A percentile compares a stretch with the other conserved stretches of the same genome.
These are phyloP conservation scores for Gnetum montanum DNA, from an alignment of 75 land plant species.

Conservation along the genomic window DNA sequence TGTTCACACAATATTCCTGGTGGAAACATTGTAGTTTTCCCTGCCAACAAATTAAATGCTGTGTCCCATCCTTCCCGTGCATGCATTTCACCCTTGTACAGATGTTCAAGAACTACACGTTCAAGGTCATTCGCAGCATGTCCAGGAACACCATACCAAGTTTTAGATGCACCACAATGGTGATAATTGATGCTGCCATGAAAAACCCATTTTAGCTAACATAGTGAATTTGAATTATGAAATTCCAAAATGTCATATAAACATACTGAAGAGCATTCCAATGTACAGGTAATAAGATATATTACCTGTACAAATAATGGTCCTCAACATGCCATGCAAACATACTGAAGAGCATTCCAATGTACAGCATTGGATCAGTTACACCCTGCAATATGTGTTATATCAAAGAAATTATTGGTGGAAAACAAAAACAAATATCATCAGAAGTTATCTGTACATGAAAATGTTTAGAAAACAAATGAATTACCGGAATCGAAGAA, in stretches of 20 bases:
- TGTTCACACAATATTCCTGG: conserved; percentile 60
- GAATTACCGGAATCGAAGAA: conserved; percentile 56
- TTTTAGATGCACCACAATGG: conserved; percentile 93
- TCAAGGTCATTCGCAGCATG: conserved; percentile 73
- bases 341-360: conserved; percentile 96
- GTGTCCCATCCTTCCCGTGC: conserved; percentile 59
- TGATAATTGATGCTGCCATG: conserved; percentile 83
- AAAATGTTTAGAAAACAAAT: background rate
- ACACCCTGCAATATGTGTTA: conserved; percentile 58
- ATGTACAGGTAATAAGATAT: conserved; percentile 47
- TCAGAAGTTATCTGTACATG: background rate
- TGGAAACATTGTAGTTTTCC: conserved; percentile 94
- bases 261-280: conserved; percentile 96
- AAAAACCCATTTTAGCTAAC: background rate
- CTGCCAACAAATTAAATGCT: conserved; percentile 73
- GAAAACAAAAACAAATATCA: background rate
- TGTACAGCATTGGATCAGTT: conserved; percentile 94
- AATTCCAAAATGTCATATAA: conserved; percentile 96
- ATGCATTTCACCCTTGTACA: conserved; percentile 53
- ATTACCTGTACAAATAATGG: conserved; percentile 84
- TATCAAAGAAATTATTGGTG: background rate
- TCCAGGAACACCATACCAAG: conserved; percentile 96
- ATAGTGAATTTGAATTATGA: background rate
- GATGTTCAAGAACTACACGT: conserved; percentile 53
- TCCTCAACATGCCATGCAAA: conserved; percentile 99